phyloP scores from a whole-genome alignment of 352 stramenopile genomes.

The Phytophthora pisi region DNA sequence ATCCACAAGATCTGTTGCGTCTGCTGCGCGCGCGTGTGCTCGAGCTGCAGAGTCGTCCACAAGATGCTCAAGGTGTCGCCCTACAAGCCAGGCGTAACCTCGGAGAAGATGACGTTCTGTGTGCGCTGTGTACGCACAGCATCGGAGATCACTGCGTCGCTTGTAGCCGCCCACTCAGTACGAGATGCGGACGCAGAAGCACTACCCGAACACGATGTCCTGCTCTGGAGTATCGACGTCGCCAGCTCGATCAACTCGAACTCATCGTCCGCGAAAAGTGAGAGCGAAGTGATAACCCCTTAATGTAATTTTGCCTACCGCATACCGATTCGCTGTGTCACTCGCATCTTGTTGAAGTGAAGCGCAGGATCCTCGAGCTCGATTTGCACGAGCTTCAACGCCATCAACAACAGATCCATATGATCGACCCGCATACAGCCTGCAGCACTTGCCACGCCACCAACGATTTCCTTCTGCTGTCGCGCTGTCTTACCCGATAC shows the following conservation, averaged over 20 bases:
- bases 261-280: conserved; percentile 15
- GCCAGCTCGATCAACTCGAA: conserved; percentile 19
- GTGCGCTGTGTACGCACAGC: conserved; percentile 21
- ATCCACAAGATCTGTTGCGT: conserved; percentile 38
- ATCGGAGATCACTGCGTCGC: conserved; percentile 10
- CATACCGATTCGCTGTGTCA: background rate
- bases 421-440: background rate
- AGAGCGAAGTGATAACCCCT: conserved; percentile 5
- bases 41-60: conserved; percentile 21
- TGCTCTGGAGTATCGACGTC: conserved; percentile 27
- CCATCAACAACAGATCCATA: background rate
- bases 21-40: conserved; percentile 34
- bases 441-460: too few species aligned
- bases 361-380: conserved; percentile 1
- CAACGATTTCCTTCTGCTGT: background rate
- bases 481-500: conserved; percentile 1
- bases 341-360: conserved; percentile 14
- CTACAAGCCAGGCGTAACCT: conserved; percentile 21
- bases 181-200: conserved; percentile 20
- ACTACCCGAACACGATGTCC: conserved; percentile 14
- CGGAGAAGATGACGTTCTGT: conserved; percentile 31
- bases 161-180: conserved; percentile 22
- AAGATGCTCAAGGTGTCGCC: conserved; percentile 27
- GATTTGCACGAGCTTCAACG: conserved; percentile 1
- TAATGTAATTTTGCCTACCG: conserved; percentile 7